Conservation (phyloP, 345 rosid species). For the Acer yangbiense region DNA sequence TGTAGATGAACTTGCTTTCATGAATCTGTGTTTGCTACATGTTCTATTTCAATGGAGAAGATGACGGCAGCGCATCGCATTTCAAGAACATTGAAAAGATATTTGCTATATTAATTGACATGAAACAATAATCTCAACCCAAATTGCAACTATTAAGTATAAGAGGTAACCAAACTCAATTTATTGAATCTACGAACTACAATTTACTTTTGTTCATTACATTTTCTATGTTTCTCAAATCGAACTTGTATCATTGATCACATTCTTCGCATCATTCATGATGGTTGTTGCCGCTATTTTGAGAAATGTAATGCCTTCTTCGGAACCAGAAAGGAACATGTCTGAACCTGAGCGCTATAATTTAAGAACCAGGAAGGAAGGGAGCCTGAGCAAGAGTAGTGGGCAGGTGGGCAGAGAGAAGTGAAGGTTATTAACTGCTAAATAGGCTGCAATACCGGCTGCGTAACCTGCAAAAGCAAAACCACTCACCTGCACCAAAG, state of each 20-base stretch:
- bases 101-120: background rate
- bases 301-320: background rate
- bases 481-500: slow-evolving; percentile 74
- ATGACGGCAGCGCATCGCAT: background rate
- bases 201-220: background rate
- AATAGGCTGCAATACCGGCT: slow-evolving; percentile 68
- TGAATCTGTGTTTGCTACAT: background rate
- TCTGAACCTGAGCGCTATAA: background rate
- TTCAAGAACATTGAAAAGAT: background rate
- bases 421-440: slow-evolving; percentile 47
- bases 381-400: slow-evolving; percentile 63
- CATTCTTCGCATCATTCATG: background rate
- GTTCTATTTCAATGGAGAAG: background rate
- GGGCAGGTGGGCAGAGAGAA: slow-evolving; percentile 58
- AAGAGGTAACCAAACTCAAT: background rate
- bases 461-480: slow-evolving; percentile 94
- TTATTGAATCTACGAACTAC: background rate
- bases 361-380: slow-evolving; percentile 57
- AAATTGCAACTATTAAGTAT: background rate
- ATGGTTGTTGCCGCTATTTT: background rate
- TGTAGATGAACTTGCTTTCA: too few relatives aligned
- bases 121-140: background rate
- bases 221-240: background rate
- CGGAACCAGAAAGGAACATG: background rate
- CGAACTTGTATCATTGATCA: background rate